Evolutionary conservation across 2,329 filamentous ascomycete genomes (phyloP).

Genomic region (Endothia cerciana): DNA sequence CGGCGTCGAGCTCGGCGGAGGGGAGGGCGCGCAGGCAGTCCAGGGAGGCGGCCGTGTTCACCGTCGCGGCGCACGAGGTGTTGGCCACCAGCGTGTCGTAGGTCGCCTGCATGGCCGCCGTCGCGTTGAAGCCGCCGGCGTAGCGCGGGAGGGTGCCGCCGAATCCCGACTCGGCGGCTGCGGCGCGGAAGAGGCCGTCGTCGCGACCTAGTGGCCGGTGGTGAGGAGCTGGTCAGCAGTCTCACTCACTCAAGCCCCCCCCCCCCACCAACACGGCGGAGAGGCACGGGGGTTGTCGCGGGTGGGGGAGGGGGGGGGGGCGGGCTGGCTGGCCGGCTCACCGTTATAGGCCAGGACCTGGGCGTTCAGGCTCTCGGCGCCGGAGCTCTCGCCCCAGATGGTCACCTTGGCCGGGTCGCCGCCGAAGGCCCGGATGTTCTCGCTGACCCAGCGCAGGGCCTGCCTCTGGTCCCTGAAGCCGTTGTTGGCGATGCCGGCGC

Average conservation of each 20-base stretch:
- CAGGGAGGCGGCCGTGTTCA: constrained; percentile 34
- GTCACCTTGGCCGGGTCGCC: constrained; percentile 51
- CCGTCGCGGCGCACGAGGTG: constrained; percentile 35
- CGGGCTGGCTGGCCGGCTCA: too few species aligned
- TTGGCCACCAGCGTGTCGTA: constrained; percentile 38
- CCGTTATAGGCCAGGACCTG: constrained; percentile 55
- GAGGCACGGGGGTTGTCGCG: too few species aligned
- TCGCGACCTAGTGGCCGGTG: too few species aligned
- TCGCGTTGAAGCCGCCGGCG: constrained; percentile 40
- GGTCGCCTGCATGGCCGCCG: constrained; percentile 34
- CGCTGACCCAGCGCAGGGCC: constrained; percentile 52
- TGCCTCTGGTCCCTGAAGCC: constrained; percentile 53
- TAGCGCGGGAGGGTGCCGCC: constrained; percentile 38
- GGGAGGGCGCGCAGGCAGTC: constrained; percentile 29
- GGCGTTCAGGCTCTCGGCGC: constrained; percentile 49
- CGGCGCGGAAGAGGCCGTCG: constrained; percentile 55
- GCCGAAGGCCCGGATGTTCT: constrained; percentile 50
- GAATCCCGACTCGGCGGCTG: constrained; percentile 54
- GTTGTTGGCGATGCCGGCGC: constrained; percentile 51
- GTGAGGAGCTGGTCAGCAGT: too few species aligned
- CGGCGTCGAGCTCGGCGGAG: constrained; percentile 24
- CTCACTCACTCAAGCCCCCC: too few species aligned
- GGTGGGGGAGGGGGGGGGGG: too few species aligned
- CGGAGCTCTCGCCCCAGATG: constrained; percentile 56
- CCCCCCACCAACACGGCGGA: too few species aligned